Evolutionary conservation across 495 filamentous ascomycete species (phyloP).

Genomic region (Penicillium antarcticum): DNA sequence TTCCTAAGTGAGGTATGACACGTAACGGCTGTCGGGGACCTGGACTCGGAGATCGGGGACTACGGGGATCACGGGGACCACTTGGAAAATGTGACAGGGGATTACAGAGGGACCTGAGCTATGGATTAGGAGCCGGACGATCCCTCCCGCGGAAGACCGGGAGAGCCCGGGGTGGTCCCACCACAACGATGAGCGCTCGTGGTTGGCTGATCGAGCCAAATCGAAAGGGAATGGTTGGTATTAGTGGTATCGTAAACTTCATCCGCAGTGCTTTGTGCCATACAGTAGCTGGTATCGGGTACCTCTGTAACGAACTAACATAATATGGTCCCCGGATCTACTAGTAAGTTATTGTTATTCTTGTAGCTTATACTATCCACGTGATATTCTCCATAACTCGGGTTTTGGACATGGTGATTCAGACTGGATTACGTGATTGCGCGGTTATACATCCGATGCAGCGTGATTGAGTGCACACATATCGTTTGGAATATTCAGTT

Average conservation of each 20-base stretch:
- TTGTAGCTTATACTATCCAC: background rate
- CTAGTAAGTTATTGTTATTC: too few species aligned
- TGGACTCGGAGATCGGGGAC: conserved; percentile 7
- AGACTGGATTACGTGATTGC: too few species aligned
- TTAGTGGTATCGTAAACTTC: conserved; percentile 2
- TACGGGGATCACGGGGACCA: conserved; percentile 4
- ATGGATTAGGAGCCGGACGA: conserved; percentile 6
- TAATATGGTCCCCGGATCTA: background rate
- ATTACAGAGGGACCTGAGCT: background rate
- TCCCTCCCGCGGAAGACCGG: conserved; percentile 16
- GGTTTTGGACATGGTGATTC: too few species aligned
- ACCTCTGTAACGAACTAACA: background rate
- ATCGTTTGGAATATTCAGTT: too few species aligned
- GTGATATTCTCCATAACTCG: background rate
- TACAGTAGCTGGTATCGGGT: background rate
- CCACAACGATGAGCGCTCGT: conserved; percentile 7
- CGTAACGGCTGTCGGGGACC: conserved; percentile 31
- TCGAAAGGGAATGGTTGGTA: background rate
- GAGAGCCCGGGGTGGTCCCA: conserved; percentile 18
- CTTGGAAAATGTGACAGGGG: background rate
- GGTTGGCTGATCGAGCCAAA: conserved; percentile 12
- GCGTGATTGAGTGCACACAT: too few species aligned
- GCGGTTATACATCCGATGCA: too few species aligned
- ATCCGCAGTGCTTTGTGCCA: background rate
- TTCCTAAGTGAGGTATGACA: conserved; percentile 33